A percentile compares a stretch with the other conserved stretches of the same genome.
Evolutionary conservation across 2,329 filamentous ascomycete genomes (phyloP).

Genomic region (Apiospora pterosperma): DNA sequence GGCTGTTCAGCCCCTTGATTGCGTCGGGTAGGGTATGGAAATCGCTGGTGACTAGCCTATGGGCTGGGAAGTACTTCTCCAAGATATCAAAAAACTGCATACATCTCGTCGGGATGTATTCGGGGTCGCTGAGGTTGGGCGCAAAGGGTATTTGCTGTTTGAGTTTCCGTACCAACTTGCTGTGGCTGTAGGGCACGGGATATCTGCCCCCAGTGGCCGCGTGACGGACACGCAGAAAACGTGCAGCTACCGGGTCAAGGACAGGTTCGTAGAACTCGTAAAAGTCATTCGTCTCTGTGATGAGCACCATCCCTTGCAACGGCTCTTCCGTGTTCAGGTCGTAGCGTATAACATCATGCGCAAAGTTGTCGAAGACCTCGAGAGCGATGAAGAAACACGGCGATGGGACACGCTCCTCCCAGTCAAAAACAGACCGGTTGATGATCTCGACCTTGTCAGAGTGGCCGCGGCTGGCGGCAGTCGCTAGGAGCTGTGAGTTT

Average conservation of each 20-base stretch:
- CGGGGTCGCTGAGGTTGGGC: conserved; percentile 74
- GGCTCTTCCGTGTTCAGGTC: conserved; percentile 76
- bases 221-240: conserved; percentile 81
- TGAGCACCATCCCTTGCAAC: conserved; percentile 83
- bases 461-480: conserved; percentile 71
- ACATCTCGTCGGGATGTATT: conserved; percentile 90
- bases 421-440: conserved; percentile 93
- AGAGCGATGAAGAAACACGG: conserved; percentile 98
- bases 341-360: conserved; percentile 92
- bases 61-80: conserved; percentile 81
- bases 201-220: conserved; percentile 66
- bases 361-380: conserved; percentile 98
- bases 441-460: conserved; percentile 86
- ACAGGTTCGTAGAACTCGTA: conserved; percentile 86
- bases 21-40: conserved; percentile 85
- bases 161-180: conserved; percentile 57
- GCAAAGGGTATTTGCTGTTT: conserved; percentile 65
- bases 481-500: conserved; percentile 62
- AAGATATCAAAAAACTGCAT: conserved; percentile 97
- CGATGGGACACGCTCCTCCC: conserved; percentile 80
- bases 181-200: conserved; percentile 56
- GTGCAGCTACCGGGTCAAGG: conserved; percentile 77
- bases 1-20: conserved; percentile 80
- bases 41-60: conserved; percentile 85
- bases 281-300: conserved; percentile 83